A percentile compares a stretch with the other conserved stretches of the same genome.
These are phyloP conservation scores for Lunasporangiospora selenospora DNA, from an alignment of 192 early-diverging fungal genomes.

Conservation along the genomic window DNA sequence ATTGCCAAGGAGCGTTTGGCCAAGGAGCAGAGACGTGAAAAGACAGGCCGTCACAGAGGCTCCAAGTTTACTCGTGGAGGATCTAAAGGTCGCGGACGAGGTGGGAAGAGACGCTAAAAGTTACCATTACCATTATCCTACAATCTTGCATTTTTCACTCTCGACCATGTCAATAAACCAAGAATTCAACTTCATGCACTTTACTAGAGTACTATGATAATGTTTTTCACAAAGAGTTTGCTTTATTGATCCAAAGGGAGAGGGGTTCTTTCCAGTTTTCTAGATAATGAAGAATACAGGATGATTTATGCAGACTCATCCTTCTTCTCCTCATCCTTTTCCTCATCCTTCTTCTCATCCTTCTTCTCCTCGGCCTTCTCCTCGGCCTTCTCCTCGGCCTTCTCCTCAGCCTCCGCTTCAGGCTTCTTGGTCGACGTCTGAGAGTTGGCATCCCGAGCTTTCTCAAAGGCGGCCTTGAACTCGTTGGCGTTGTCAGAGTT, in stretches of 20 bases:
- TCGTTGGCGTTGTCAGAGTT: conserved; percentile 78
- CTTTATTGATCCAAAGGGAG: conserved; percentile 18
- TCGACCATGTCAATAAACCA: too few relatives aligned
- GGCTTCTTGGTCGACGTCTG: conserved; percentile 76
- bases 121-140: not conserved
- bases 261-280: conserved; percentile 19
- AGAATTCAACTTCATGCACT: too few relatives aligned
- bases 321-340: conserved; percentile 51
- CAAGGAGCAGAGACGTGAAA: conserved; percentile 79
- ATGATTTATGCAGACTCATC: conserved; percentile 35
- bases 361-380: conserved; percentile 43
- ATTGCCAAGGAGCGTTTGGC: conserved; percentile 79
- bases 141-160: not conserved
- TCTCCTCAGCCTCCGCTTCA: conserved; percentile 59
- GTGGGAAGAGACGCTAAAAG: conserved; percentile 17
- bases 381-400: conserved; percentile 37
- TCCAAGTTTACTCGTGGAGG: conserved; percentile 40
- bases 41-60: conserved; percentile 66
- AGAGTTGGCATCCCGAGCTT: conserved; percentile 93
- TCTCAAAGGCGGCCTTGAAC: conserved; percentile 52
- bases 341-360: conserved; percentile 45
- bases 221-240: conserved; percentile 4
- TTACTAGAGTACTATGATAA: too few relatives aligned
- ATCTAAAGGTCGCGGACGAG: conserved; percentile 24
- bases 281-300: not conserved